Evolutionary conservation across 2,329 filamentous ascomycete genomes (phyloP).

Genomic region (Ophiostoma triangulosporum): DNA sequence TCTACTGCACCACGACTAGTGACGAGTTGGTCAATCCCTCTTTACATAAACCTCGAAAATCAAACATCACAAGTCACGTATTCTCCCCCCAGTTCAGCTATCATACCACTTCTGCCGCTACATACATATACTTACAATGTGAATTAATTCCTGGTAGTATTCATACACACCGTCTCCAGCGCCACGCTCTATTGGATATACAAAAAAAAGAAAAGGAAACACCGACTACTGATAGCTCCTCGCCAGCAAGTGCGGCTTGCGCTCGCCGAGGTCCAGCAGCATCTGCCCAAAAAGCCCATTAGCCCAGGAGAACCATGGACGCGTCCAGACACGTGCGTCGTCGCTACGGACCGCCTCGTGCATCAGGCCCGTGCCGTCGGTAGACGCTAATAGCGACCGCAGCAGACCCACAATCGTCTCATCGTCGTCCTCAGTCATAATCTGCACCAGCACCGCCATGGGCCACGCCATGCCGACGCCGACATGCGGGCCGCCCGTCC

Average conservation of each 20-base stretch:
- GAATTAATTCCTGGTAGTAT: no score
- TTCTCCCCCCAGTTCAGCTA: no score
- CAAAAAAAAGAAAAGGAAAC: not conserved
- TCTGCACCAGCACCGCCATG: conserved; percentile 54
- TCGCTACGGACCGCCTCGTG: conserved; percentile 57
- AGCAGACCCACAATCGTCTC: conserved; percentile 45
- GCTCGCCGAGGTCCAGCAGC: conserved; percentile 57
- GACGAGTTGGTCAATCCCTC: no score
- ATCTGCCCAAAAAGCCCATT: conserved; percentile 82
- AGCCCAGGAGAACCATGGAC: conserved; percentile 62
- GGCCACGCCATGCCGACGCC: conserved; percentile 53
- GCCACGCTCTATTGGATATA: not conserved
- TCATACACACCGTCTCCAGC: no score
- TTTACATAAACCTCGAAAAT: no score
- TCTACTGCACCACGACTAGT: no score
- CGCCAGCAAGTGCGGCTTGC: conserved; percentile 53
- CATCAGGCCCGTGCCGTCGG: conserved; percentile 47
- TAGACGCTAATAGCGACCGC: conserved; percentile 40
- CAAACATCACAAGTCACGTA: no score
- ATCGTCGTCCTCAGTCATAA: conserved; percentile 49
- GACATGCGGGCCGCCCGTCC: conserved; percentile 18
- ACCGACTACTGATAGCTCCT: conserved; percentile 32
- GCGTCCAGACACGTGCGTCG: conserved; percentile 41
- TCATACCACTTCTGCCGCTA: no score
- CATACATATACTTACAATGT: no score